Percentiles rank a stretch among this genome's conserved stretches.
phyloP scores from a whole-genome alignment of 495 filamentous ascomycete genomes.

The Hypomontagnella submonticulosa region DNA sequence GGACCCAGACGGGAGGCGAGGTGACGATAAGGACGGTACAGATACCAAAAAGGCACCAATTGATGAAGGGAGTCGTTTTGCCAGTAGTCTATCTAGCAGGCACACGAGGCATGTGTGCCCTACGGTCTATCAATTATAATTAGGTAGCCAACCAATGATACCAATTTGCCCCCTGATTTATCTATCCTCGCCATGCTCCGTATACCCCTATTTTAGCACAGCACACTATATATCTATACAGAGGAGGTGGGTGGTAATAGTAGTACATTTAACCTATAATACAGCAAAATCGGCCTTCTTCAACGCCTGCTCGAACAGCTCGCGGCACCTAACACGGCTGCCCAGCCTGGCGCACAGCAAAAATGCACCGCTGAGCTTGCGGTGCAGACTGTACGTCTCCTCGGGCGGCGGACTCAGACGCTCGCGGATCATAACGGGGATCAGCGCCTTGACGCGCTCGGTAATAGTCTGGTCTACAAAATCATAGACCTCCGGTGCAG shows the following conservation, averaged over 20 bases:
- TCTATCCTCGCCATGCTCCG: slow-evolving; percentile 27
- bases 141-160: slow-evolving; percentile 34
- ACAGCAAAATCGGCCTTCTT: slow-evolving; percentile 54
- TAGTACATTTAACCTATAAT: slow-evolving; percentile 16
- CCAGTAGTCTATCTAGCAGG: neutral
- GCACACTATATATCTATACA: slow-evolving; percentile 17
- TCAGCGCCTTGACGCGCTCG: slow-evolving; percentile 83
- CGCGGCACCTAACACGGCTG: slow-evolving; percentile 81
- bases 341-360: slow-evolving; percentile 88
- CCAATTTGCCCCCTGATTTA: slow-evolving; percentile 29
- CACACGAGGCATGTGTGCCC: neutral
- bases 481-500: slow-evolving; percentile 86
- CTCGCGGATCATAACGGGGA: slow-evolving; percentile 93
- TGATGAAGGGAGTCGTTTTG: slow-evolving; percentile 16
- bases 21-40: slow-evolving; percentile 23
- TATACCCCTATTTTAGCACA: slow-evolving; percentile 2
- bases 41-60: neutral
- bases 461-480: slow-evolving; percentile 96
- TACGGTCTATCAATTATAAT: slow-evolving; percentile 25
- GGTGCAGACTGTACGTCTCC: slow-evolving; percentile 96
- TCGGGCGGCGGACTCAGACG: slow-evolving; percentile 90
- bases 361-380: slow-evolving; percentile 96
- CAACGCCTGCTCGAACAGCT: slow-evolving; percentile 79
- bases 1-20: slow-evolving; percentile 62
- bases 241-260: slow-evolving; percentile 14